Percentiles rank a stretch among this genome's conserved stretches.
Evolutionary conservation across 2,329 filamentous ascomycete genomes (phyloP).

Genomic region (Xylariaceae sp.): DNA sequence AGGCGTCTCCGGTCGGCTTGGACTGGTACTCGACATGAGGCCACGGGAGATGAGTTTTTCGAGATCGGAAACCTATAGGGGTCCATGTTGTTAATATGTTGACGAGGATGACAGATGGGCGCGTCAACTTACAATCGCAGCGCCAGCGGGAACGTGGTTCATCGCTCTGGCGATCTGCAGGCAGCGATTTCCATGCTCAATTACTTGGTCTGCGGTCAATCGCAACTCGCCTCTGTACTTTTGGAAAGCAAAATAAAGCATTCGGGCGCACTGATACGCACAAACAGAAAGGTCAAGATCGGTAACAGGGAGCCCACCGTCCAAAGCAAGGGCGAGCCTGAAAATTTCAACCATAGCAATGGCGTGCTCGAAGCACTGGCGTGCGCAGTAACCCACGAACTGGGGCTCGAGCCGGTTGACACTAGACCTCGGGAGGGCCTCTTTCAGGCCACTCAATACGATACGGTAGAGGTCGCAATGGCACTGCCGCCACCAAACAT

Average conservation of each 20-base stretch:
- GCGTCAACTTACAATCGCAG: conserved; percentile 41
- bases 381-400: conserved; percentile 48
- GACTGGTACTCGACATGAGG: conserved; percentile 34
- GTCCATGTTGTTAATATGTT: conserved; percentile 25
- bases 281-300: conserved; percentile 54
- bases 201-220: conserved; percentile 43
- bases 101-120: not conserved
- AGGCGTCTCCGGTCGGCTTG: conserved; percentile 32
- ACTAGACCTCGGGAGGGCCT: conserved; percentile 44
- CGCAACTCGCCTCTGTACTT: conserved; percentile 42
- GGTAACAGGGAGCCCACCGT: conserved; percentile 48
- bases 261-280: conserved; percentile 51
- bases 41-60: conserved; percentile 49
- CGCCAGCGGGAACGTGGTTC: conserved; percentile 48
- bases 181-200: conserved; percentile 49
- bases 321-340: conserved; percentile 46
- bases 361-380: conserved; percentile 52
- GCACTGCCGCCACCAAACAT: conserved; percentile 57
- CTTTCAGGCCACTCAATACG: conserved; percentile 48
- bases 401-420: conserved; percentile 45
- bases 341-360: conserved; percentile 55
- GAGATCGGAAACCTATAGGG: conserved; percentile 40
- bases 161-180: conserved; percentile 49
- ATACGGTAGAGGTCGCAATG: conserved; percentile 55
- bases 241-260: conserved; percentile 50